These are phyloP conservation scores for Macrocystidia cucumis DNA, from an alignment of 1,284 basidiomycete genomes.

Conservation along the genomic window DNA sequence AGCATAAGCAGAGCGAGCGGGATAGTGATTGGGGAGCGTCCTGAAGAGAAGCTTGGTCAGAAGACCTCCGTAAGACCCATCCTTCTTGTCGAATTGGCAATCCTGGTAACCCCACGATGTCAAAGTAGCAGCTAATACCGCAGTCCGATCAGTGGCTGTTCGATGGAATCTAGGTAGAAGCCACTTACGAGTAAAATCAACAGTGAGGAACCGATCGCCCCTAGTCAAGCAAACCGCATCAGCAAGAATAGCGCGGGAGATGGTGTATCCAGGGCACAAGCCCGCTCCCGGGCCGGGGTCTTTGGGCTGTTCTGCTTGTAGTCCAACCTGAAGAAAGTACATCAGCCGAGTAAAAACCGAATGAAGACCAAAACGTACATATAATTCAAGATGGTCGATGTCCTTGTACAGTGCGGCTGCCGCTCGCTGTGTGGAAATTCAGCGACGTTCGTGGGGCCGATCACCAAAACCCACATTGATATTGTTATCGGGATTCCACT, in stretches of 20 bases:
- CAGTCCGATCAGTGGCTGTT: no score
- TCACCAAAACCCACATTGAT: conserved; percentile 41
- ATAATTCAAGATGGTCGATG: conserved; percentile 72
- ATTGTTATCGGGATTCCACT: conserved; percentile 70
- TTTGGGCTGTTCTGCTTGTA: conserved; percentile 75
- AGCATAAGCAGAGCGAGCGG: conserved; percentile 47
- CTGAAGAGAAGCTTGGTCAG: conserved; percentile 67
- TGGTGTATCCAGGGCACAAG: conserved; percentile 81
- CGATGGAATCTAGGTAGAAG: neutral
- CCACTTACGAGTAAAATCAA: conserved; percentile 60
- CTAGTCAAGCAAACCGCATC: conserved; percentile 72
- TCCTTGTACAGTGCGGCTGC: conserved; percentile 67
- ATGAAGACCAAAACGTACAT: conserved; percentile 30
- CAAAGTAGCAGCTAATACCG: conserved; percentile 57
- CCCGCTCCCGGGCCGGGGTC: conserved; percentile 68
- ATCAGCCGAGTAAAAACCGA: neutral
- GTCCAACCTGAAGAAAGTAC: conserved; percentile 42
- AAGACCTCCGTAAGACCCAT: conserved; percentile 69
- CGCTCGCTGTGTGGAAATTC: conserved; percentile 32
- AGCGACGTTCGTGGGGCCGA: conserved; percentile 1
- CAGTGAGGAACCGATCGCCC: conserved; percentile 77
- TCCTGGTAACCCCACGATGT: conserved; percentile 76
- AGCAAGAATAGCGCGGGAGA: conserved; percentile 76
- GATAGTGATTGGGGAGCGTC: conserved; percentile 63
- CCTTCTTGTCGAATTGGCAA: conserved; percentile 50